Evolutionary conservation across 148 eudicot species (phyloP), one percentile per base, ranked within the genome.

Genomic region (Persicaria maculosa): DNA sequence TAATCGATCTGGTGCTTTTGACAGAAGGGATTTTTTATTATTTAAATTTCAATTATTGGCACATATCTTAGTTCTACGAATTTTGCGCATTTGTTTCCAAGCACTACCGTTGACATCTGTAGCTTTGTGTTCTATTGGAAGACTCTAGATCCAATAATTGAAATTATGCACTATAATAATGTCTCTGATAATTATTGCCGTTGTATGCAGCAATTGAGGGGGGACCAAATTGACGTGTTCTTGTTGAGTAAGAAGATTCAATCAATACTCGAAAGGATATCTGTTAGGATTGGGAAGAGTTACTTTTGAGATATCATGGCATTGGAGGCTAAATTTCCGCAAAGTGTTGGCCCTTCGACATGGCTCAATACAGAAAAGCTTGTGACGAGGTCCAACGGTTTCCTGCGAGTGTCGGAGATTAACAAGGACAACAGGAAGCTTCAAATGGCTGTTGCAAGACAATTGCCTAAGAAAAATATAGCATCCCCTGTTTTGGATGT

Each of bases 251-350:
- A 22, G 70, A 17, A 65, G 47, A 65, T 65, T 40, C n/a, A 31
- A 11, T 58, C 2, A 22, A 58, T 19, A 58, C 25, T 17, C 31
- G 20, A 20, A n/a, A 20, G 52, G 31, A 74, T 78, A 65, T 62
- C 45, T 44, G 45, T 36, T 2, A 17, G 44, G 54, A 71, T 15
- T 46, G 50, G 75, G 64, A 59, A 47, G 75, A 71, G 64, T 59
- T 76, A 70, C 44, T 72, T 46, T 78, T 77, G 36, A 55, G 80
- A 76, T 45, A 76, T 46, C 47, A 65, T 19, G 59, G 83, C 70
- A 6, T 40, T 93, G 93, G 93, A 84, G 79, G 84, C 86, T 55
- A 80, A 81, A 76, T 50, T 86, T 79, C 73, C 81, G 3, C 88
- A 84, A 52, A 81, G 84, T 68, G 74, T 79, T 78, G 86, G 81